Evolutionary conservation across 1,284 basidiomycete genomes (phyloP).

Genomic region (Trametes hirsuta): DNA sequence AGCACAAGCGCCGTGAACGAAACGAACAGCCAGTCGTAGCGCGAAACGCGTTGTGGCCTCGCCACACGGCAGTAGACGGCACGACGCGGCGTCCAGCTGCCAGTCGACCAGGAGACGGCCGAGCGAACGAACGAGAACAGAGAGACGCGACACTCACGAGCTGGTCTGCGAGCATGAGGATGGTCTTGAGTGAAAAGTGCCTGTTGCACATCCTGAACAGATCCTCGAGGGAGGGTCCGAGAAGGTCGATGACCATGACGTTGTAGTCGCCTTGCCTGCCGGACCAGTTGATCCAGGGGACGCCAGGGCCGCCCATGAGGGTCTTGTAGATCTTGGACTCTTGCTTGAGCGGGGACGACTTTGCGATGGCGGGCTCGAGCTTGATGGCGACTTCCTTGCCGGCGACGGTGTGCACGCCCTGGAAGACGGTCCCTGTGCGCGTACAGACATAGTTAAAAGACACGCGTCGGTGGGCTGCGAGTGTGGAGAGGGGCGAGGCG

Average conservation of each 20-base stretch:
- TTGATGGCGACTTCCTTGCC: conserved; percentile 98
- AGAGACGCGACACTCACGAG: conserved; percentile 58
- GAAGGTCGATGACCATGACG: conserved; percentile 94
- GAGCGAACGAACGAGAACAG: neutral
- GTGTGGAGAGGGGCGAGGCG: conserved; percentile 6
- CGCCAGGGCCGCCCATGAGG: conserved; percentile 90
- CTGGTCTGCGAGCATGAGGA: conserved; percentile 90
- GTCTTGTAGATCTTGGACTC: conserved; percentile 93
- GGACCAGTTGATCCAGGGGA: conserved; percentile 95
- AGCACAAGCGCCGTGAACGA: neutral
- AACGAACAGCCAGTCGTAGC: neutral
- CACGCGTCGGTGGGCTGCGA: neutral
- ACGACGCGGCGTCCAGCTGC: neutral
- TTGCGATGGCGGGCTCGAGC: conserved; percentile 86
- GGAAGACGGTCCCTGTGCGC: conserved; percentile 82
- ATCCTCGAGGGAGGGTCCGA: conserved; percentile 93
- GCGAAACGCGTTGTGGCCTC: neutral
- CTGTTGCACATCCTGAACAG: conserved; percentile 95
- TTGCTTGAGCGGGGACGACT: conserved; percentile 86
- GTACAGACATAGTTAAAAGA: conserved; percentile 3
- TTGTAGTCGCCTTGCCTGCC: conserved; percentile 96
- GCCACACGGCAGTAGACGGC: neutral
- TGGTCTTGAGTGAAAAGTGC: conserved; percentile 91
- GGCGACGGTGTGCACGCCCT: conserved; percentile 93
- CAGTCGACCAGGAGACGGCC: neutral